These are phyloP conservation scores for Neoascochyta sp. DNA, from an alignment of 2,329 filamentous ascomycete genomes.

Conservation along the genomic window DNA sequence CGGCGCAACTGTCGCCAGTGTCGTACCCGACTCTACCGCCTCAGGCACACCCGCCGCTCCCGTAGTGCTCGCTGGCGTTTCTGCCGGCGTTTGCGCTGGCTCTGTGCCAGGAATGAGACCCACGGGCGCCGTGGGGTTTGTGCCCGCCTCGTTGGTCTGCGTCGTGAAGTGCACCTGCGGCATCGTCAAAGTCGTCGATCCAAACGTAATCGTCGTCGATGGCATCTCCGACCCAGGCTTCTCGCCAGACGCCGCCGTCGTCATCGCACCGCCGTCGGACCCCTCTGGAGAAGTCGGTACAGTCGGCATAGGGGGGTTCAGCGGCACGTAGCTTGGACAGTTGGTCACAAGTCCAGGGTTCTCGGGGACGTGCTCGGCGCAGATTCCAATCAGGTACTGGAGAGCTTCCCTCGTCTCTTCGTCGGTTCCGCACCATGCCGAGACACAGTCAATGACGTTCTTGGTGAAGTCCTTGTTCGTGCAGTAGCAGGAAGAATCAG, in stretches of 20 bases:
- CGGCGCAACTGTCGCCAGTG: constrained; percentile 14
- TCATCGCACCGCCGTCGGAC: constrained; percentile 7
- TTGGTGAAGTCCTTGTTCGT: constrained; percentile 70
- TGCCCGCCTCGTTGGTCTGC: constrained; percentile 26
- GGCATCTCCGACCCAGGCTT: constrained; percentile 14
- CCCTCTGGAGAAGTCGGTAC: constrained; percentile 6
- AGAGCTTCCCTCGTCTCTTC: constrained; percentile 67
- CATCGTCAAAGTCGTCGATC: constrained; percentile 44
- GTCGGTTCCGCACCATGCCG: constrained; percentile 64
- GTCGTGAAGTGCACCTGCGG: constrained; percentile 47
- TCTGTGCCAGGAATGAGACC: constrained; percentile 35
- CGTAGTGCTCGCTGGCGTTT: constrained; percentile 19
- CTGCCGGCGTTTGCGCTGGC: constrained; percentile 30
- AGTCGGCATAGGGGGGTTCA: constrained; percentile 23
- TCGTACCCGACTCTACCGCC: constrained; percentile 24
- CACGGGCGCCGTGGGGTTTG: constrained; percentile 29
- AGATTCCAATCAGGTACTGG: constrained; percentile 87
- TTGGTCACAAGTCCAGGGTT: constrained; percentile 86
- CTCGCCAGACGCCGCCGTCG: constrained; percentile 8
- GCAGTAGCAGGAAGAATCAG: constrained; percentile 83
- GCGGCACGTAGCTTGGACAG: constrained; percentile 58
- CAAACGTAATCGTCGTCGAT: constrained; percentile 43
- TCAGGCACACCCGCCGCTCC: constrained; percentile 16
- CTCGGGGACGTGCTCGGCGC: constrained; percentile 65
- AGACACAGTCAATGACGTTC: constrained; percentile 77